Conservation (phyloP, 2,329 filamentous ascomycete genomes). For the Aspergillus amoenus region DNA sequence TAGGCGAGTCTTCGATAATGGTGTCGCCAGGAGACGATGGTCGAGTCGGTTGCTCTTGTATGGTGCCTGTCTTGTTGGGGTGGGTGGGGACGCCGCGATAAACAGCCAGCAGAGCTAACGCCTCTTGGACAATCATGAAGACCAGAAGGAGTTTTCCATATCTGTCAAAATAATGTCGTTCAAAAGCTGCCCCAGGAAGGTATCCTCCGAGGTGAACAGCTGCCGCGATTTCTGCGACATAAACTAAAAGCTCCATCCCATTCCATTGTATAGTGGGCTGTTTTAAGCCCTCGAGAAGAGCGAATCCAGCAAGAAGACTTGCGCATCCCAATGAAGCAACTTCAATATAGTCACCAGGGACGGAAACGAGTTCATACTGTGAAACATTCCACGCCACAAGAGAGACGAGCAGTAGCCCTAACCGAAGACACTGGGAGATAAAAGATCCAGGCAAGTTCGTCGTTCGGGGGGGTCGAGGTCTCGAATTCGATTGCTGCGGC, state of each 20-base stretch:
- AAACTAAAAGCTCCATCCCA: conserved; percentile 39
- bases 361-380: conserved; percentile 27
- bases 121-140: conserved; percentile 42
- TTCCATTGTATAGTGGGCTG: conserved; percentile 38
- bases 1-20: conserved; percentile 3
- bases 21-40: conserved; percentile 1
- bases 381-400: conserved; percentile 34
- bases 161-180: conserved; percentile 37
- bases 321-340: conserved; percentile 38
- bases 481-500: conserved; percentile 3
- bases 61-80: background rate
- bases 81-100: conserved; percentile 16
- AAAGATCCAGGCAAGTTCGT: conserved; percentile 18
- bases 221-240: conserved; percentile 38
- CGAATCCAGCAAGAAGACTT: conserved; percentile 42
- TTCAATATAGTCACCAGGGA: conserved; percentile 41
- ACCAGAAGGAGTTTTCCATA: conserved; percentile 39
- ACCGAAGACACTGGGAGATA: conserved; percentile 29
- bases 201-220: conserved; percentile 39
- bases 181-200: conserved; percentile 29
- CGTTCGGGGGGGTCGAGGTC: conserved; percentile 4
- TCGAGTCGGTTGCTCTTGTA: conserved; percentile 10
- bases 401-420: conserved; percentile 30
- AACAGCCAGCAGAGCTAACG: conserved; percentile 30
- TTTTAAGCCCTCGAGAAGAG: conserved; percentile 39